These are phyloP conservation scores for Colletotrichum scovillei DNA, from an alignment of 2,329 filamentous ascomycete genomes.

Conservation along the genomic window DNA sequence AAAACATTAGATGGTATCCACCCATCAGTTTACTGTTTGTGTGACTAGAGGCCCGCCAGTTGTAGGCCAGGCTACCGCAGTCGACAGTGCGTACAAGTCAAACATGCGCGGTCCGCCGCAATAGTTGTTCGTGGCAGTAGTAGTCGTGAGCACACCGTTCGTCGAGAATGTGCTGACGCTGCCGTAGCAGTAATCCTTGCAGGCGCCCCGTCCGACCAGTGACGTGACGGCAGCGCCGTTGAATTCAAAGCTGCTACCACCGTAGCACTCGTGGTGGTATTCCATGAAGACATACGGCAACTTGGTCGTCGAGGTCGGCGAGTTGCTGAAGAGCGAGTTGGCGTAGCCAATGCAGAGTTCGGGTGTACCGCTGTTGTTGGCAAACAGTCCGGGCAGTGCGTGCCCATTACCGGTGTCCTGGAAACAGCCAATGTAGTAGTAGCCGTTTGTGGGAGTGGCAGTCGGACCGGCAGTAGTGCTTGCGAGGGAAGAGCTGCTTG, in stretches of 20 bases:
- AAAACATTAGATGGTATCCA: not conserved
- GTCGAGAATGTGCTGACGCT: slow-evolving; percentile 38
- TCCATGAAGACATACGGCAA: slow-evolving; percentile 44
- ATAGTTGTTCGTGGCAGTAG: slow-evolving; percentile 42
- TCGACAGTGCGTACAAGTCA: slow-evolving; percentile 44
- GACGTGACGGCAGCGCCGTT: slow-evolving; percentile 38
- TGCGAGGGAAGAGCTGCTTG: not conserved
- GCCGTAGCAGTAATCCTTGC: slow-evolving; percentile 43
- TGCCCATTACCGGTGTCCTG: slow-evolving; percentile 40
- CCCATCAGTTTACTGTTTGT: slow-evolving; percentile 9
- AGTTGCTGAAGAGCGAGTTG: slow-evolving; percentile 41
- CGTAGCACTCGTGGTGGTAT: slow-evolving; percentile 49
- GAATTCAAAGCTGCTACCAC: slow-evolving; percentile 40
- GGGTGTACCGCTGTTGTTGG: slow-evolving; percentile 46
- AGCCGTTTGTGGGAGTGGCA: slow-evolving; percentile 41
- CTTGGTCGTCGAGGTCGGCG: slow-evolving; percentile 41
- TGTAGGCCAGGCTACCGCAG: slow-evolving; percentile 37
- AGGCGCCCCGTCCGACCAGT: slow-evolving; percentile 44
- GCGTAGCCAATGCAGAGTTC: slow-evolving; percentile 48
- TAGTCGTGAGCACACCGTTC: slow-evolving; percentile 36
- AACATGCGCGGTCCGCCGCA: slow-evolving; percentile 48
- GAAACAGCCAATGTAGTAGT: slow-evolving; percentile 46
- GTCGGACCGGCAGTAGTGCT: slow-evolving; percentile 25
- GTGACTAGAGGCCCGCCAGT: slow-evolving; percentile 38
- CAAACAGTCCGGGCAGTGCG: slow-evolving; percentile 45